A percentile compares a stretch with the other conserved stretches of the same genome.
Conservation (phyloP, 2,329 filamentous ascomycete species). For the Fusarium udum region DNA sequence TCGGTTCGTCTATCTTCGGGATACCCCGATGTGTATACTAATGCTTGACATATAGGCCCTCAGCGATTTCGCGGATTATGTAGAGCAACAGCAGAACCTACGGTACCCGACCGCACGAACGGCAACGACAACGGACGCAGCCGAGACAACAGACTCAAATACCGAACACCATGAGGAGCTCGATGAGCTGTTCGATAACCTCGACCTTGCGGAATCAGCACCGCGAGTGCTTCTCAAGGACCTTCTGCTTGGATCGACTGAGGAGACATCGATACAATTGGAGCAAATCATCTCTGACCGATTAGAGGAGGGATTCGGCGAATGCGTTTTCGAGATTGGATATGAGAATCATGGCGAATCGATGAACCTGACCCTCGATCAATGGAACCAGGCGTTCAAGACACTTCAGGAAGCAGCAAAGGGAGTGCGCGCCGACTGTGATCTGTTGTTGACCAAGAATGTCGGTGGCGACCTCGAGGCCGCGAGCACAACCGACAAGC, state of each 20-base stretch:
- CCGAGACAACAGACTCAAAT: constrained; percentile 44
- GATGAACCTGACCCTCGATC: constrained; percentile 76
- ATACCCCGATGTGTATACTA: neutral
- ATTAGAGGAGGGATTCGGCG: constrained; percentile 84
- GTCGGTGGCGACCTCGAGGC: constrained; percentile 82
- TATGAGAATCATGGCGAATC: constrained; percentile 89
- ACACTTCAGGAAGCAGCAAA: constrained; percentile 73
- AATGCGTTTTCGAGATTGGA: constrained; percentile 91
- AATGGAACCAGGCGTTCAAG: constrained; percentile 79
- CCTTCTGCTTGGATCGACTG: constrained; percentile 72
- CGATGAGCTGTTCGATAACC: constrained; percentile 89
- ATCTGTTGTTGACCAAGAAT: constrained; percentile 88
- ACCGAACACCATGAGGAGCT: constrained; percentile 79
- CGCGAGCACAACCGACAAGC: constrained; percentile 60
- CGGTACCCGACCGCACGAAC: constrained; percentile 64
- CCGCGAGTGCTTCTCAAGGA: constrained; percentile 77
- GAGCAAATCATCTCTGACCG: constrained; percentile 72
- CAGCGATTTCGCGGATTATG: constrained; percentile 97
- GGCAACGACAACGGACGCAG: constrained; percentile 39
- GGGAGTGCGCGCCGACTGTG: constrained; percentile 75
- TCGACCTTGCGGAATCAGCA: constrained; percentile 79
- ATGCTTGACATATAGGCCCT: constrained; percentile 65
- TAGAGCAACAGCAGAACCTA: constrained; percentile 88
- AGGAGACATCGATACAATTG: constrained; percentile 70
- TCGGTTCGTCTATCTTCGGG: constrained; percentile 63